Evolutionary conservation across 805 yeast species (phyloP).

Genomic region (Candida awuae): DNA sequence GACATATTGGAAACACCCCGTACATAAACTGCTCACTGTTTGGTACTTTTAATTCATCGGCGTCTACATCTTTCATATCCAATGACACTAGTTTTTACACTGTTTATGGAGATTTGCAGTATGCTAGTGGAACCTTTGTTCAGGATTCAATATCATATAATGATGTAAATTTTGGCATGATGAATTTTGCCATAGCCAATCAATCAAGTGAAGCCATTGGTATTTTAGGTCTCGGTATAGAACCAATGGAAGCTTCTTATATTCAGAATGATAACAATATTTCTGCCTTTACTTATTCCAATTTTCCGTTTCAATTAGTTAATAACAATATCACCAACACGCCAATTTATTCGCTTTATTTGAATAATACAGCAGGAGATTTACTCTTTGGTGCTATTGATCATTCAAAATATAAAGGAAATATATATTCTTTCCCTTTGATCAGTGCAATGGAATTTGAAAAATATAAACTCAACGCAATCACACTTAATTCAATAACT

Average conservation of each 20-base stretch:
- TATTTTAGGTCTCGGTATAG: constrained; percentile 66
- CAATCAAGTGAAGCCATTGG: constrained; percentile 55
- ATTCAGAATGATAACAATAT: neutral
- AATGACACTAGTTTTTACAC: constrained; percentile 37
- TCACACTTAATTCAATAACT: constrained; percentile 6
- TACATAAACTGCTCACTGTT: constrained; percentile 33
- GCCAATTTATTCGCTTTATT: constrained; percentile 53
- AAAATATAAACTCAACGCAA: constrained; percentile 34
- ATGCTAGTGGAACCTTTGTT: constrained; percentile 49
- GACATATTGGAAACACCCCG: neutral
- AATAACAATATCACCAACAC: constrained; percentile 46
- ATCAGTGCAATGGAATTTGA: constrained; percentile 29
- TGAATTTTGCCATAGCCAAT: constrained; percentile 71
- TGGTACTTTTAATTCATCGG: constrained; percentile 40
- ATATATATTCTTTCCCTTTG: constrained; percentile 41
- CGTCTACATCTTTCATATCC: constrained; percentile 31
- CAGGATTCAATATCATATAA: constrained; percentile 50
- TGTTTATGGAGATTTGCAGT: constrained; percentile 39
- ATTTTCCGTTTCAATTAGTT: constrained; percentile 57
- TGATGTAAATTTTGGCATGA: constrained; percentile 36
- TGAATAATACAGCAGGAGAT: constrained; percentile 44
- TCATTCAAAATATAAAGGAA: constrained; percentile 50
- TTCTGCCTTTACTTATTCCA: constrained; percentile 42
- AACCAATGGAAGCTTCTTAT: constrained; percentile 50
- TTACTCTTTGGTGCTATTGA: constrained; percentile 70